Evolutionary conservation across 208 protist genomes (phyloP), one percentile per base, ranked within the genome.

Genomic region (Crithidia expoeki): DNA sequence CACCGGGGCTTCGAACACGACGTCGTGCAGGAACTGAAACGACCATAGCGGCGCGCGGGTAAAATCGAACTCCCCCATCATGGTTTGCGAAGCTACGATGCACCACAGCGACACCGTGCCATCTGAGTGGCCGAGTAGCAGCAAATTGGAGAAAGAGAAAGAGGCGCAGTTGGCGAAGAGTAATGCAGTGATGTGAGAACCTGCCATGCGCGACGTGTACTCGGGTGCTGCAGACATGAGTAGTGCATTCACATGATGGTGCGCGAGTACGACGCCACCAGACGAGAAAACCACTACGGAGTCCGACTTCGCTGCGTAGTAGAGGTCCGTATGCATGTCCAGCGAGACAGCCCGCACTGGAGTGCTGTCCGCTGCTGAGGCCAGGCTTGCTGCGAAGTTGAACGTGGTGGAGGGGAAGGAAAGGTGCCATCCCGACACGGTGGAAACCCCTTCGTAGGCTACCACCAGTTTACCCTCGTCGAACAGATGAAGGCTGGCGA

Each of bases 391-490:
- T 27, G 83, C 57, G 63, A 89, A 93, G 52, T 60, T 55, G 21
- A 89, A 84, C 36, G 72, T 81, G 5, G 68, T 70, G 40, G 52
- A 52, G 11, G 74, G 42, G 42, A 67, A 59, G 10, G 84, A 79
- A 21, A 89, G 56, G 38, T 86, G 83, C 88, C 88, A 93, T 6
- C 81, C 74, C 5, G 70, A 70, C 33, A 86, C 72, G 10, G 61
- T 50, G 10, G 72, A 64, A 2, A 25, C 73, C 16, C 52, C 23
- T 14, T 79, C 80, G 55, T 82, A 75, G 10, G 73, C 61, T 1
- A 76, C 81, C 4, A 89, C 7, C n/a, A 94, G 71, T 1, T 63
- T 55, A 10, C 83, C 81, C 46, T 85, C 58, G 34, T 81, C 51
- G 27, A 82, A 88, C 23, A 87, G 63, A 23, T 71, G 53, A 27